Conservation (phyloP, 2,329 filamentous ascomycete genomes). For the Dryadomyces quercus-mongolicae region DNA sequence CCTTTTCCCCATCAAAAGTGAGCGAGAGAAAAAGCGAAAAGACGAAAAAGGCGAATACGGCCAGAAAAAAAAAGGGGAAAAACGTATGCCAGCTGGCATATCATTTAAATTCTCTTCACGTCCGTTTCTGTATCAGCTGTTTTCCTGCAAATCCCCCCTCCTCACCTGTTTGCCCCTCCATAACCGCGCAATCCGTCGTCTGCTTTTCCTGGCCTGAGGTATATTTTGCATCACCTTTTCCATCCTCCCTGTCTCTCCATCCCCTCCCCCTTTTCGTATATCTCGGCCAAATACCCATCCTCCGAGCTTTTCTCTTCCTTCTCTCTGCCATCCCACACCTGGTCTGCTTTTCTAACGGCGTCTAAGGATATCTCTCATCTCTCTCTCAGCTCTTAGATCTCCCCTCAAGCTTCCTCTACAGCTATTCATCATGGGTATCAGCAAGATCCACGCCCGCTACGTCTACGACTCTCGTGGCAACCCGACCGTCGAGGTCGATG, state of each 20-base stretch:
- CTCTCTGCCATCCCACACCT: neutral
- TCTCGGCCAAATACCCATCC: neutral
- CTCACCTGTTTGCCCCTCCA: conserved; percentile 10
- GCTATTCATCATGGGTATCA: conserved; percentile 65
- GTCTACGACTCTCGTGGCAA: conserved; percentile 99
- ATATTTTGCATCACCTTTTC: conserved; percentile 5
- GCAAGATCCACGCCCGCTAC: conserved; percentile 82
- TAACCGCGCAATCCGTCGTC: conserved; percentile 5
- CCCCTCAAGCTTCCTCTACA: neutral
- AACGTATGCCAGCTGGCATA: neutral
- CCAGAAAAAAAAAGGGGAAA: neutral
- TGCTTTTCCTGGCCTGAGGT: conserved; percentile 7
- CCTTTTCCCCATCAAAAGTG: neutral
- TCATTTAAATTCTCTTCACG: neutral
- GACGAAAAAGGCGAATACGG: neutral
- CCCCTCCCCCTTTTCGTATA: neutral
- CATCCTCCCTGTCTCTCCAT: neutral
- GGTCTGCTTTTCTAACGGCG: neutral
- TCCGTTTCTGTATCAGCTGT: neutral
- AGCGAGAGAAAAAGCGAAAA: neutral
- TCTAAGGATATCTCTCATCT: neutral
- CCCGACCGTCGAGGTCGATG: conserved; percentile 96
- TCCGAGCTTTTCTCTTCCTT: neutral
- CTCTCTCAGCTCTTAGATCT: neutral
- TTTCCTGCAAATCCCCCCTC: neutral